Conservation (phyloP, 2,329 filamentous ascomycete species). For the Talaromyces sp. region DNA sequence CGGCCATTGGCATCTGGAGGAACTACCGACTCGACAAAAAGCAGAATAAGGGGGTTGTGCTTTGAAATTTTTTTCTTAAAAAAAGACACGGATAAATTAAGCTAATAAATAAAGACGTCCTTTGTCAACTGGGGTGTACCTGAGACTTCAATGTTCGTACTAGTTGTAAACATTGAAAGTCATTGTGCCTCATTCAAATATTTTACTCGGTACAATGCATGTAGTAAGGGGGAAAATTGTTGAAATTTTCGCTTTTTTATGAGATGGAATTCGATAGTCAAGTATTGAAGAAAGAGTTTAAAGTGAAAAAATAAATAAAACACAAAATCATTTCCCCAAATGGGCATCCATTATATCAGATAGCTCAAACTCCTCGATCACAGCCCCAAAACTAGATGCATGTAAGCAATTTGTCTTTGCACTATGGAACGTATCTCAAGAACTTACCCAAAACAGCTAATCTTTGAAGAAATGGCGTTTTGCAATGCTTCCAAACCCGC, state of each 20-base stretch:
- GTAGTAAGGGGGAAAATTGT: background rate
- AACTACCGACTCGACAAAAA: conserved; percentile 33
- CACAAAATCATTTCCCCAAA: background rate
- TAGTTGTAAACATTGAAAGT: too few relatives aligned
- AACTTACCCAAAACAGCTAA: conserved; percentile 15
- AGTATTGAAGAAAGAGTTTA: background rate
- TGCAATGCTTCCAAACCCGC: conserved; percentile 16
- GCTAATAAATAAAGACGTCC: too few relatives aligned
- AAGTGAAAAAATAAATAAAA: background rate
- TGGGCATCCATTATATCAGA: background rate
- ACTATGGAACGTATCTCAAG: background rate
- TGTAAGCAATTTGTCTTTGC: background rate
- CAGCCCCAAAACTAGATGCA: background rate
- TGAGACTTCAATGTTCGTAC: too few relatives aligned
- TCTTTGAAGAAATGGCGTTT: conserved; percentile 12
- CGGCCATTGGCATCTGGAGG: conserved; percentile 32
- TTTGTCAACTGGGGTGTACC: too few relatives aligned
- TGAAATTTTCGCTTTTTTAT: background rate
- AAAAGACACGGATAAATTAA: too few relatives aligned
- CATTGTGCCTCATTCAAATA: too few relatives aligned
- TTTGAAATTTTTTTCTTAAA: conserved; percentile 10
- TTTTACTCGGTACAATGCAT: too few relatives aligned
- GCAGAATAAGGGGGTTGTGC: conserved; percentile 32
- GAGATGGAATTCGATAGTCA: background rate
- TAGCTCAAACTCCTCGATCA: background rate